Evolutionary conservation across 495 filamentous ascomycete genomes (phyloP).

Genomic region (Tuber aestivum): DNA sequence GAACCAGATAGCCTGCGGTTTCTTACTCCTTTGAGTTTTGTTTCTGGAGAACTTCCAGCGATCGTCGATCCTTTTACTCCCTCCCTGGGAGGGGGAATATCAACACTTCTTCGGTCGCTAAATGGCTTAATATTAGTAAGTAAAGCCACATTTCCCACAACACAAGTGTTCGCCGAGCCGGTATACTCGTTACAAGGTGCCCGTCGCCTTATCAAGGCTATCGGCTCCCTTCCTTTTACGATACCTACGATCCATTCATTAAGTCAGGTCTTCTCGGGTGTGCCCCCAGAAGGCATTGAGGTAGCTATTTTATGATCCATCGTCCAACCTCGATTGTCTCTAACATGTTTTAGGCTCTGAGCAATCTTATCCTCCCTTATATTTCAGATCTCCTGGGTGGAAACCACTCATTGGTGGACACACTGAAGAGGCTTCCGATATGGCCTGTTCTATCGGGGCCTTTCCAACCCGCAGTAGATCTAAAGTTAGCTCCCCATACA

Average conservation of each 20-base stretch:
- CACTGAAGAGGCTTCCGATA: constrained; percentile 26
- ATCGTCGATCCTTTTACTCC: not conserved
- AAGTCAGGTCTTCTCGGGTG: not conserved
- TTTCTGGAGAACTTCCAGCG: not conserved
- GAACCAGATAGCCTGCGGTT: not conserved
- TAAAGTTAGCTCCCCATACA: constrained; percentile 22
- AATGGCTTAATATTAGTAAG: constrained; percentile 20
- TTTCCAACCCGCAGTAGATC: constrained; percentile 18
- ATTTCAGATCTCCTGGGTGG: constrained; percentile 9
- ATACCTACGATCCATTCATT: not conserved
- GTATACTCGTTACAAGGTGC: not conserved
- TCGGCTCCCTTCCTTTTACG: constrained; percentile 10
- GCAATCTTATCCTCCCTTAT: constrained; percentile 18
- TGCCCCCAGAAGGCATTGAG: not conserved
- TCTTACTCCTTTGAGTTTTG: not conserved
- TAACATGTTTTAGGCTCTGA: constrained; percentile 18
- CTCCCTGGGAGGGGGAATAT: not conserved
- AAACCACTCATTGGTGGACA: not conserved
- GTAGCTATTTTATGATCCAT: not conserved
- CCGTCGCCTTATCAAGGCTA: constrained; percentile 19
- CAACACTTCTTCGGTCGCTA: constrained; percentile 5
- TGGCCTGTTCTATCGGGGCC: constrained; percentile 24
- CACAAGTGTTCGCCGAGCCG: constrained; percentile 1
- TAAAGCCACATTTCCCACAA: constrained; percentile 19
- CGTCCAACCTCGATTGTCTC: not conserved